Percentiles rank a stretch among this genome's conserved stretches.
phyloP scores from a whole-genome alignment of 352 stramenopile genomes.

The Phytophthora fragariae region DNA sequence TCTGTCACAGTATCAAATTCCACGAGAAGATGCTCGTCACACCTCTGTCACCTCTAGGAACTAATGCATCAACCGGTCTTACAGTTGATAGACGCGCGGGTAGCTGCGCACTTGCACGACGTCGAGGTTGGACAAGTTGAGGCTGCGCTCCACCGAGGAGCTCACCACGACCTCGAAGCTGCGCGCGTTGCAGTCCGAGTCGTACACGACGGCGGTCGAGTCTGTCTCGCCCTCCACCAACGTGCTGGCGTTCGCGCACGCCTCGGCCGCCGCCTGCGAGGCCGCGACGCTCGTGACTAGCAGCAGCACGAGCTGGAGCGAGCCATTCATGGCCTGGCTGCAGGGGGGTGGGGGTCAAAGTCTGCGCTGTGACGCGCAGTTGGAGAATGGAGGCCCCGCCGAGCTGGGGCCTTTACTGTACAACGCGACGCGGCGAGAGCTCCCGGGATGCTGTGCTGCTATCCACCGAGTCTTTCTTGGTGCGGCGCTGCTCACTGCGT shows the following conservation, averaged over 20 bases:
- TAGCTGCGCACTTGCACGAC: constrained; percentile 56
- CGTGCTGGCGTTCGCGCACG: constrained; percentile 50
- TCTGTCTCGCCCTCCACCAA: constrained; percentile 47
- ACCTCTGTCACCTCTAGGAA: neutral
- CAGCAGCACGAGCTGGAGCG: constrained; percentile 20
- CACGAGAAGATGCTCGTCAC: neutral
- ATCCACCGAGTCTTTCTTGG: constrained; percentile 17
- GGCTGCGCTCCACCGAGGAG: constrained; percentile 38
- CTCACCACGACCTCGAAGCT: constrained; percentile 51
- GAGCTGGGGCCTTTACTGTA: constrained; percentile 21
- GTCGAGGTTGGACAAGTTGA: constrained; percentile 76
- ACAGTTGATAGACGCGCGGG: constrained; percentile 62
- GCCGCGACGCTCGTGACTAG: constrained; percentile 8
- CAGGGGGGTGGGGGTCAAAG: neutral
- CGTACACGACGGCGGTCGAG: constrained; percentile 64
- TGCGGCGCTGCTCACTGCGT: constrained; percentile 20
- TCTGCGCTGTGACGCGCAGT: constrained; percentile 15
- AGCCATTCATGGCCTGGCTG: constrained; percentile 33
- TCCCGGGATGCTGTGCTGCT: constrained; percentile 17
- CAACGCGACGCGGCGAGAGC: constrained; percentile 23
- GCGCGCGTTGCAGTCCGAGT: constrained; percentile 49
- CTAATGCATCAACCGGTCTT: neutral
- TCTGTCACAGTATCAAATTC: constrained; percentile 9
- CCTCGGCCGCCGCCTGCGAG: constrained; percentile 14
- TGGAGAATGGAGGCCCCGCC: constrained; percentile 24